Conservation (phyloP, 78 protist species). For the Dictyostelium firmibasis region DNA sequence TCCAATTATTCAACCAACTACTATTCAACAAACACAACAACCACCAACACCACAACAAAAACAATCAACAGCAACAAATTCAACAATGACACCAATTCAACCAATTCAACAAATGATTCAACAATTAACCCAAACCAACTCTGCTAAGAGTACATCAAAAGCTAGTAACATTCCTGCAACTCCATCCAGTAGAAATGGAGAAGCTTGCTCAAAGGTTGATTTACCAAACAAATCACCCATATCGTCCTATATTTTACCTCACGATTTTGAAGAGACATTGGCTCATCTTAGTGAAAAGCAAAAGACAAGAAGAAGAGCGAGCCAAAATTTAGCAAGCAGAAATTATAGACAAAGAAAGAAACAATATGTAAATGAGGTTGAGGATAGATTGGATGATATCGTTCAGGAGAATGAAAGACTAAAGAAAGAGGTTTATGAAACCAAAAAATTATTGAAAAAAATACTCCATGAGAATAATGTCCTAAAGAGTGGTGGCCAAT, state of each 20-base stretch:
- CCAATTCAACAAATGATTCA: slow-evolving; percentile 30
- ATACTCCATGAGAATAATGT: slow-evolving; percentile 48
- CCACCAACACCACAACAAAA: not conserved
- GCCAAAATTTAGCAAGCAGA: slow-evolving; percentile 62
- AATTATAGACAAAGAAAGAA: slow-evolving; percentile 76
- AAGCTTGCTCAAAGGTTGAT: not conserved
- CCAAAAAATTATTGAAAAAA: not conserved
- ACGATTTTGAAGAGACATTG: slow-evolving; percentile 41
- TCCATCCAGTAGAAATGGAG: not conserved
- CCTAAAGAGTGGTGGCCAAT: slow-evolving; percentile 24
- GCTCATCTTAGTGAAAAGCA: slow-evolving; percentile 47
- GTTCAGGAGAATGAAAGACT: slow-evolving; percentile 36
- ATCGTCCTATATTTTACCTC: slow-evolving; percentile 1
- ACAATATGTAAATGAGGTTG: slow-evolving; percentile 25
- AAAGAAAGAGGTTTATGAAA: slow-evolving; percentile 11
- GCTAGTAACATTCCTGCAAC: not conserved
- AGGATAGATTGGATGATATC: slow-evolving; percentile 8
- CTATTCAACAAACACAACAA: not conserved
- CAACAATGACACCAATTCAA: not conserved
- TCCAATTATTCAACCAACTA: not conserved
- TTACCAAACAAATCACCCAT: not conserved
- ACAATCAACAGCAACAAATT: not conserved
- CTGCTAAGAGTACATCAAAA: not conserved
- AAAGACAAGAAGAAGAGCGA: slow-evolving; percentile 74
- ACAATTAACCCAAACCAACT: slow-evolving; percentile 20